These are phyloP conservation scores for Penicillium silybi DNA, from an alignment of 495 filamentous ascomycete species.

Conservation along the genomic window DNA sequence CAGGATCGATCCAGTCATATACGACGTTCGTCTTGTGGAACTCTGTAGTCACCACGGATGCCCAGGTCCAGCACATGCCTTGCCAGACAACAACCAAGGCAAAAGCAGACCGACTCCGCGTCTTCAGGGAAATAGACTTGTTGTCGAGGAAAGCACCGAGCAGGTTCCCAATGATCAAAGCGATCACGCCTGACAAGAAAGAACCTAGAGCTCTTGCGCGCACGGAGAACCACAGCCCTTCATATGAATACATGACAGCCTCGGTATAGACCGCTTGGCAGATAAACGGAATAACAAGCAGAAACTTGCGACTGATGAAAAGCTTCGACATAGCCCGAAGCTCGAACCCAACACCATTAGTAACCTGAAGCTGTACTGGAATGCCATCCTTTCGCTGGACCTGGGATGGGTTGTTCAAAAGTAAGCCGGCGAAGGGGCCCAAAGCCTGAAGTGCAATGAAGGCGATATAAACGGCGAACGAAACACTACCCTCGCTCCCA, in stretches of 20 bases:
- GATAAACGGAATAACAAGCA: slow-evolving; percentile 57
- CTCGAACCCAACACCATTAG: slow-evolving; percentile 45
- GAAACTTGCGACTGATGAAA: slow-evolving; percentile 49
- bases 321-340: slow-evolving; percentile 47
- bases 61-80: slow-evolving; percentile 62
- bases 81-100: slow-evolving; percentile 47
- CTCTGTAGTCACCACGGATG: slow-evolving; percentile 50
- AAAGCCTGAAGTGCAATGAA: slow-evolving; percentile 60
- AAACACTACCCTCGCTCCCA: slow-evolving; percentile 54
- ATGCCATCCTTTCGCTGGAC: slow-evolving; percentile 57
- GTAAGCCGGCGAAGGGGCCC: slow-evolving; percentile 50
- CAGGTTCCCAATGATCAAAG: slow-evolving; percentile 53
- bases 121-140: slow-evolving; percentile 44
- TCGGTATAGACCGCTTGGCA: slow-evolving; percentile 59
- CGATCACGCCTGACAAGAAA: slow-evolving; percentile 57
- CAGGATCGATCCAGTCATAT: slow-evolving; percentile 54
- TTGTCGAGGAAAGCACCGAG: slow-evolving; percentile 55
- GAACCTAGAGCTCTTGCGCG: slow-evolving; percentile 59
- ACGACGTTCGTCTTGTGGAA: slow-evolving; percentile 47
- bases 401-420: slow-evolving; percentile 48
- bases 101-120: slow-evolving; percentile 41
- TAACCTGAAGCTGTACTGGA: slow-evolving; percentile 47
- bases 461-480: slow-evolving; percentile 55
- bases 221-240: slow-evolving; percentile 58
- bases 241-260: slow-evolving; percentile 61